Evolutionary conservation across 106 monocot genomes (phyloP).

Genomic region (Narthecium ossifragum): DNA sequence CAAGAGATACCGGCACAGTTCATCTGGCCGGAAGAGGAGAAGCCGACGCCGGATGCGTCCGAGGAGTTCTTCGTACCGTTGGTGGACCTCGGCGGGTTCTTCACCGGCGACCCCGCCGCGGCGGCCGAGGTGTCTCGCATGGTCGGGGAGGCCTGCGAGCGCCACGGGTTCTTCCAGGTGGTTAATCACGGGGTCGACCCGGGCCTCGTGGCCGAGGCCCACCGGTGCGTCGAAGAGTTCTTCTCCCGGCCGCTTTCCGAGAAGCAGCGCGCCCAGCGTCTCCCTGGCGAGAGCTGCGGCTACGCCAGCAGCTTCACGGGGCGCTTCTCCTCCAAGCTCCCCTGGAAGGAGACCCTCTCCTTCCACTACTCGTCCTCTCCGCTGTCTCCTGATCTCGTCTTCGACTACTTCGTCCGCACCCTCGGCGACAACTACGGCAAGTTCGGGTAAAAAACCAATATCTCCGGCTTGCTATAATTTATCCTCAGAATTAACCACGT

Average conservation of each 20-base stretch:
- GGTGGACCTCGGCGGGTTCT: conserved; percentile 45
- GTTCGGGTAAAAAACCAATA: conserved; percentile 32
- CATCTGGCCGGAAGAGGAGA: conserved; percentile 63
- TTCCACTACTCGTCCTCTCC: conserved; percentile 39
- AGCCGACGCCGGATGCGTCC: conserved; percentile 34
- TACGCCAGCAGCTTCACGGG: conserved; percentile 91
- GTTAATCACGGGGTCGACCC: conserved; percentile 71
- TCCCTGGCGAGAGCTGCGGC: conserved; percentile 69
- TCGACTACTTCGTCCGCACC: conserved; percentile 35
- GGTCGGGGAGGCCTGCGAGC: conserved; percentile 49
- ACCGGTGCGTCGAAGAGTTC: conserved; percentile 51
- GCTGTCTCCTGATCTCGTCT: conserved; percentile 7
- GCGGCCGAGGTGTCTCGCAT: conserved; percentile 11
- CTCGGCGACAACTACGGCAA: conserved; percentile 34
- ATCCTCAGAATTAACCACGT: not conserved
- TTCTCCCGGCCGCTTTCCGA: conserved; percentile 58
- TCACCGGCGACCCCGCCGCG: conserved; percentile 11
- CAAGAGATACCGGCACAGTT: conserved; percentile 51
- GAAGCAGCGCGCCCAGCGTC: conserved; percentile 65
- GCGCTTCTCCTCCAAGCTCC: conserved; percentile 76
- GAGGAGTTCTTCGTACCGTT: conserved; percentile 61
- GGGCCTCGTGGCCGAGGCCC: conserved; percentile 50
- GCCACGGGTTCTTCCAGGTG: conserved; percentile 94
- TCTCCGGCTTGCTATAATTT: not conserved
- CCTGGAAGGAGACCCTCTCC: conserved; percentile 92